A percentile compares a stretch with the other conserved stretches of the same genome.
These are phyloP conservation scores for Fusarium aywerte DNA, from an alignment of 2,329 filamentous ascomycete species.

Conservation along the genomic window DNA sequence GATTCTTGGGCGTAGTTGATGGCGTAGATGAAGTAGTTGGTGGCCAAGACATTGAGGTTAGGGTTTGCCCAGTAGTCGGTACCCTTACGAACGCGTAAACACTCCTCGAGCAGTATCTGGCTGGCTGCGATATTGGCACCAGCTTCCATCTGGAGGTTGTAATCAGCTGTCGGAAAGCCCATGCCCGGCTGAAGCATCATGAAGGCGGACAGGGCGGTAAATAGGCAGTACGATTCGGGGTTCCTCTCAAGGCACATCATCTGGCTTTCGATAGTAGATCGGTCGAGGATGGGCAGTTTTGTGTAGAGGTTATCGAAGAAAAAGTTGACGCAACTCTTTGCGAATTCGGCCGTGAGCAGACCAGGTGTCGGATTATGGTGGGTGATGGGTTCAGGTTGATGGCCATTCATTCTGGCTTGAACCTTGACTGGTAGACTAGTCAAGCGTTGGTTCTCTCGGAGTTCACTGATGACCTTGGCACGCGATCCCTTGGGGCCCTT, in stretches of 20 bases:
- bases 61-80: conserved; percentile 69
- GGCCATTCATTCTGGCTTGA: conserved; percentile 68
- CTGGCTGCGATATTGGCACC: conserved; percentile 72
- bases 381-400: conserved; percentile 56
- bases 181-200: conserved; percentile 77
- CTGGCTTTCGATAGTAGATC: conserved; percentile 67
- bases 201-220: conserved; percentile 73
- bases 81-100: conserved; percentile 70
- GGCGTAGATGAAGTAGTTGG: conserved; percentile 83
- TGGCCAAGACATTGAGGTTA: conserved; percentile 69
- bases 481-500: conserved; percentile 80
- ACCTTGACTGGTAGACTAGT: conserved; percentile 71
- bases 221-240: conserved; percentile 71
- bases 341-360: conserved; percentile 69
- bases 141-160: conserved; percentile 65
- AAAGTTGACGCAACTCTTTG: conserved; percentile 74
- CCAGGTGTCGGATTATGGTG: conserved; percentile 63
- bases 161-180: conserved; percentile 66
- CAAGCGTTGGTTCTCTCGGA: conserved; percentile 75
- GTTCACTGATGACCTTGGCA: conserved; percentile 79
- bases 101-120: conserved; percentile 74
- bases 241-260: conserved; percentile 70
- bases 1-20: conserved; percentile 77
- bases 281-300: conserved; percentile 71
- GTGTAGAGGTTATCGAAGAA: conserved; percentile 76